Base-by-base conservation (phyloP, 2,329 filamentous ascomycete species). In the Colletotrichum sansevieriae region DNA sequence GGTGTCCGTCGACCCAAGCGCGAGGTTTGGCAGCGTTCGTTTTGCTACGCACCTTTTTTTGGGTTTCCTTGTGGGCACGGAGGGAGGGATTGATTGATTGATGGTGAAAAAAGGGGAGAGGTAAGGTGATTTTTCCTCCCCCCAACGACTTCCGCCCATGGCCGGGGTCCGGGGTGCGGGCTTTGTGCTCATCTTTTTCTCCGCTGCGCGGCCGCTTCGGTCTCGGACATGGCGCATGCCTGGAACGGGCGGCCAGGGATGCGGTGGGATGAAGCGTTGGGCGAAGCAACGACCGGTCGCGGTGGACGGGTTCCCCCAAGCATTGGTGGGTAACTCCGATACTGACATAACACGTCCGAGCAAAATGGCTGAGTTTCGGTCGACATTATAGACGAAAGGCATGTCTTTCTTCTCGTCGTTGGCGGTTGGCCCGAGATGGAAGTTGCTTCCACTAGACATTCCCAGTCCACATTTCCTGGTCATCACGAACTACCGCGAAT, bases 21-120 rank as follows among this genome's bases (percentile, higher is more conserved):
- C 15, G 12, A 49, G 51, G 39, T 58, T 46, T 57, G 59, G 12
- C 20, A 65, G 61, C 47, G 65, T 59, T 65, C 54, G 33, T 68
- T 54, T 46, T 59, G 61, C 39, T 41, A 58, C 49, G 15, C 15
- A n/a, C n/a, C n/a, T 11, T 25, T 11, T 39, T 39, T 44, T 20
- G 25, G 49, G 59, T 55, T 63, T 63, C 49, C 37, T 61, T 44
- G 58, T 25, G 25, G 25, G 22, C 46, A 29, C 15, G 35, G 39
- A 37, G n/a, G 13, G 20, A 7, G 35, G 6, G 29, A 13, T 39
- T 13, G 37, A 12, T 15, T 39, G 10, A 11, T 3, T 13, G 10
- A 13, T 5, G 2, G 37, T 39, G 10, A 12, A 11, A 15, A 12
- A 12, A 4, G 35, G 12, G 8, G 37, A 4, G 37, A 12, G 22